Conservation (phyloP, 345 rosid species). For the Acer negundo region DNA sequence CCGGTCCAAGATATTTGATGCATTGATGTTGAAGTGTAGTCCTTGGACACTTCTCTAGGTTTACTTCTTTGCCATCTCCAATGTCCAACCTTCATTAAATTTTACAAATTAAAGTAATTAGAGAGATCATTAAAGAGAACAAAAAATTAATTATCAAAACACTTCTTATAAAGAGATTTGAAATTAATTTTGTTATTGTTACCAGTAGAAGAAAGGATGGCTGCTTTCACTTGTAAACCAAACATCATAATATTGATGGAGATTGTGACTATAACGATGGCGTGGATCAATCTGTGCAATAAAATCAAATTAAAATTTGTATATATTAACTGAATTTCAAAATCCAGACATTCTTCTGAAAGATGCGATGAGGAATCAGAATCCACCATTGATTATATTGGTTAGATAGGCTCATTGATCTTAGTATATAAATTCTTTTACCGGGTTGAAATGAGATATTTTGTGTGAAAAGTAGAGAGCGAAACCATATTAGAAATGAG, state of each 20-base stretch:
- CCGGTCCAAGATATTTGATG: constrained; percentile 80
- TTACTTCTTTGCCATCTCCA: constrained; percentile 76
- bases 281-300: constrained; percentile 69
- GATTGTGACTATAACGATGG: constrained; percentile 83
- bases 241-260: constrained; percentile 62
- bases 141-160: background rate
- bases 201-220: constrained; percentile 85
- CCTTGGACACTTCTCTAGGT: constrained; percentile 55
- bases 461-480: no score
- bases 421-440: no score
- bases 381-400: background rate
- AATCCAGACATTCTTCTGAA: background rate
- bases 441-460: no score
- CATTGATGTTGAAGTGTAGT: constrained; percentile 56
- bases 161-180: background rate
- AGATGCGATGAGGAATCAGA: background rate
- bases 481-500: no score
- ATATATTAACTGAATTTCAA: background rate
- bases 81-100: constrained; percentile 64
- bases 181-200: background rate
- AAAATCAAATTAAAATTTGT: background rate
- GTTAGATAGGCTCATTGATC: no score
- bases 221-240: constrained; percentile 61
- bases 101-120: constrained; percentile 5
- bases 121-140: no score